phyloP scores from a whole-genome alignment of 2,329 filamentous ascomycete species.

The Monosporascus sp. region DNA sequence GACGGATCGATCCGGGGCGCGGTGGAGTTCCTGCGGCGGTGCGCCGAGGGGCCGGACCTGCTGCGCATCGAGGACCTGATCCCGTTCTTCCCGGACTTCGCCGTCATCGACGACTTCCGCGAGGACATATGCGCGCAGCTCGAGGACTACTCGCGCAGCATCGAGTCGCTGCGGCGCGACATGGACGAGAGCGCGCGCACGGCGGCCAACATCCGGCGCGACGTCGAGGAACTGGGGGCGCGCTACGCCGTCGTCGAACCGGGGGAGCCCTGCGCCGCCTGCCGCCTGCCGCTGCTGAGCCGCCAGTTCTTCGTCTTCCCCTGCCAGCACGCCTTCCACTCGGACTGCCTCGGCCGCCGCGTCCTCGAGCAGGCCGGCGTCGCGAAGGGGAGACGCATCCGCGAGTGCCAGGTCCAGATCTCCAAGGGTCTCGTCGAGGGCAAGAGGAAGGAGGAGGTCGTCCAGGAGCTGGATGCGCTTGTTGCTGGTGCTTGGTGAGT shows the following conservation, averaged over 20 bases:
- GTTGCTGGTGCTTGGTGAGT: constrained; percentile 83
- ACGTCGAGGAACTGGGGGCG: constrained; percentile 79
- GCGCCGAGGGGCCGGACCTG: constrained; percentile 53
- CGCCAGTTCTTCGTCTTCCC: constrained; percentile 97
- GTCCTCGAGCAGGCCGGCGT: constrained; percentile 77
- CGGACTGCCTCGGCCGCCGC: constrained; percentile 82
- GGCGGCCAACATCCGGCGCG: constrained; percentile 81
- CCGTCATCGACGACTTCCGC: constrained; percentile 98
- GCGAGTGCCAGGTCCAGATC: constrained; percentile 79
- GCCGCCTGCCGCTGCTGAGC: constrained; percentile 77
- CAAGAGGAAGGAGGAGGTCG: constrained; percentile 70
- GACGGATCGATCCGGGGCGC: constrained; percentile 79
- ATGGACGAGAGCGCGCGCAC: constrained; percentile 94
- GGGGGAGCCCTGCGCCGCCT: constrained; percentile 89
- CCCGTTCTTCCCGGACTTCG: constrained; percentile 97
- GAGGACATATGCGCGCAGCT: constrained; percentile 93
- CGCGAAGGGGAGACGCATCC: constrained; percentile 72
- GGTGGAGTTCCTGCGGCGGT: constrained; percentile 88
- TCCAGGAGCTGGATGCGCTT: constrained; percentile 84
- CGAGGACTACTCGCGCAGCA: constrained; percentile 88
- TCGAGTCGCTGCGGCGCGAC: constrained; percentile 80
- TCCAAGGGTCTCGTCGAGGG: constrained; percentile 68
- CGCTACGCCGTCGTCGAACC: constrained; percentile 96
- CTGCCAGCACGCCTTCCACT: constrained; percentile 96
- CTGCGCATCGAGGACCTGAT: constrained; percentile 95